These are phyloP conservation scores for Sporothrix humicola DNA, from an alignment of 2,329 filamentous ascomycete genomes.

Conservation along the genomic window DNA sequence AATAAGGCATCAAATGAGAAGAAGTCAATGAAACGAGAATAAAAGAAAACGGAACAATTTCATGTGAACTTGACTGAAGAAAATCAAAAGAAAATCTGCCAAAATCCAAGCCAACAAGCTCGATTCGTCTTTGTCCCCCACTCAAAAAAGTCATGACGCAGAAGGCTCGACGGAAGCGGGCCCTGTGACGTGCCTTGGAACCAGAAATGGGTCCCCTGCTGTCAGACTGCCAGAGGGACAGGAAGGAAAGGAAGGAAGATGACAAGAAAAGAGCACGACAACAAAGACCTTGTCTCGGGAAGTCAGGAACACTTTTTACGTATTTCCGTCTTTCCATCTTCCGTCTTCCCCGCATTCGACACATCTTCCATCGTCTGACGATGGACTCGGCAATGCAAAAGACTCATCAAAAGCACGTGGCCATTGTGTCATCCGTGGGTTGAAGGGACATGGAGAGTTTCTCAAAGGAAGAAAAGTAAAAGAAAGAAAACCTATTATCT, in stretches of 20 bases:
- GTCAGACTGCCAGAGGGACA: too few species aligned
- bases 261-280: background rate
- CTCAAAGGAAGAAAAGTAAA: background rate
- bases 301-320: background rate
- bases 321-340: background rate
- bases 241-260: background rate
- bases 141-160: constrained; percentile 20
- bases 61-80: background rate
- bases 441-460: background rate
- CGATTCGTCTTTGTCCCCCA: background rate
- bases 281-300: background rate
- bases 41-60: background rate
- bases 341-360: constrained; percentile 6
- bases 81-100: background rate
- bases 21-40: background rate
- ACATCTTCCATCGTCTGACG: background rate
- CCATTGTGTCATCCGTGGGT: constrained; percentile 6
- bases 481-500: background rate
- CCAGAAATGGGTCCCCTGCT: background rate
- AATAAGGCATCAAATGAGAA: background rate
- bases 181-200: constrained; percentile 20
- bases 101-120: too few species aligned
- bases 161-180: constrained; percentile 1
- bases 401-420: background rate
- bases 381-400: background rate